phyloP scores from a whole-genome alignment of 345 rosid species.

The Linum trigynum region DNA sequence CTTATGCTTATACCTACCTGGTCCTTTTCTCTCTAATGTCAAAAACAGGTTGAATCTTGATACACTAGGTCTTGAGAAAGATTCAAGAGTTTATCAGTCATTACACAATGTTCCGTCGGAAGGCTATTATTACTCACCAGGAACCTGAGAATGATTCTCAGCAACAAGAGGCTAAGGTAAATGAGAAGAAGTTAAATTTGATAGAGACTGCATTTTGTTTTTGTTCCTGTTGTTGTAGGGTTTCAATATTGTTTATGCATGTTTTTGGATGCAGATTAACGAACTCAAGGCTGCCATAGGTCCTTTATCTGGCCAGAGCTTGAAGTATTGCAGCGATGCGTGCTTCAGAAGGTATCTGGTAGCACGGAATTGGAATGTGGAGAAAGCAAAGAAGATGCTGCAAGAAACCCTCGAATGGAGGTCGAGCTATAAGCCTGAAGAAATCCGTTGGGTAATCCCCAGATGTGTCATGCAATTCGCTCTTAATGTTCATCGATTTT shows the following conservation, averaged over 20 bases:
- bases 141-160: conserved; percentile 36
- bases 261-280: conserved; percentile 32
- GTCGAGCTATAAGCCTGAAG: conserved; percentile 70
- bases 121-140: not conserved
- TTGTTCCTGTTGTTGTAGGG: not conserved
- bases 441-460: conserved; percentile 63
- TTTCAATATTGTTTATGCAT: not conserved
- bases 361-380: conserved; percentile 76
- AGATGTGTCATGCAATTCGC: not conserved
- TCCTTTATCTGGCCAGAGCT: conserved; percentile 43
- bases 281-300: conserved; percentile 57
- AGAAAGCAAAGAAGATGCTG: conserved; percentile 74
- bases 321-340: conserved; percentile 52
- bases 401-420: conserved; percentile 79
- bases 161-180: conserved; percentile 57
- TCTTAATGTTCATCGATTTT: not conserved
- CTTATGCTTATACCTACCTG: not conserved
- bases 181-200: not conserved
- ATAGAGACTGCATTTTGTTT: conserved; percentile 2
- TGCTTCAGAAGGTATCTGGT: conserved; percentile 83
- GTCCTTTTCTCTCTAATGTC: no score
- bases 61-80: not conserved
- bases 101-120: not conserved
- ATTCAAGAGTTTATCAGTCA: not conserved
- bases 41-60: not conserved